phyloP scores from a whole-genome alignment of 225 moss, liverwort and hornwort genomes.

The Bryum argenteum region DNA sequence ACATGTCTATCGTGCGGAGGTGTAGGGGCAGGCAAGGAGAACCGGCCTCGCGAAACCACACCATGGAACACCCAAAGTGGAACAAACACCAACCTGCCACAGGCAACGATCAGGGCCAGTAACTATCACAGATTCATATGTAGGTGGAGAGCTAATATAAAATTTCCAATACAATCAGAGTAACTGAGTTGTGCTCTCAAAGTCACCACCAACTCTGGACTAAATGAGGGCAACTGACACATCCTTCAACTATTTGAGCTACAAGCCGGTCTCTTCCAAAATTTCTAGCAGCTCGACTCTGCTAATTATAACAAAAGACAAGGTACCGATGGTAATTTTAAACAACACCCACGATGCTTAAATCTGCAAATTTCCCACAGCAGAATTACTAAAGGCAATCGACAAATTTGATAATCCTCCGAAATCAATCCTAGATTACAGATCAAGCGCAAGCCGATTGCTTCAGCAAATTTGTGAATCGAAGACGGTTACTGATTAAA shows the following conservation, averaged over 20 bases:
- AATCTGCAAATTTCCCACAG: background rate
- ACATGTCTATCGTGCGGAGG: slow-evolving; percentile 99
- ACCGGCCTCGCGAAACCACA: slow-evolving; percentile 81
- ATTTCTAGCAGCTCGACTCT: too few relatives aligned
- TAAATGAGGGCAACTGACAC: too few relatives aligned
- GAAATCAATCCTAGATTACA: background rate
- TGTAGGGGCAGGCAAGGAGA: slow-evolving; percentile 93
- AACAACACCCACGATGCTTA: too few relatives aligned
- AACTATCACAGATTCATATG: background rate
- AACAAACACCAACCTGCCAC: slow-evolving; percentile 86
- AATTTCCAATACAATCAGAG: too few relatives aligned
- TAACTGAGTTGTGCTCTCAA: too few relatives aligned
- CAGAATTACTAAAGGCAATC: background rate
- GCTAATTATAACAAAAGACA: too few relatives aligned
- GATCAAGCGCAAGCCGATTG: too few relatives aligned
- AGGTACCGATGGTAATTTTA: too few relatives aligned
- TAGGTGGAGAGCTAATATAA: too few relatives aligned
- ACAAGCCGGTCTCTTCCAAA: too few relatives aligned
- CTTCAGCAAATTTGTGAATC: background rate
- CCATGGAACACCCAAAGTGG: slow-evolving; percentile 96
- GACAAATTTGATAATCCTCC: slow-evolving; percentile 19
- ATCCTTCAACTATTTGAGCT: too few relatives aligned
- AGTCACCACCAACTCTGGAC: too few relatives aligned
- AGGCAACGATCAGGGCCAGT: slow-evolving; percentile 15
- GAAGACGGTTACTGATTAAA: background rate